Conservation (phyloP, 768 basidiomycete species). For the Trametes sanguinea region DNA sequence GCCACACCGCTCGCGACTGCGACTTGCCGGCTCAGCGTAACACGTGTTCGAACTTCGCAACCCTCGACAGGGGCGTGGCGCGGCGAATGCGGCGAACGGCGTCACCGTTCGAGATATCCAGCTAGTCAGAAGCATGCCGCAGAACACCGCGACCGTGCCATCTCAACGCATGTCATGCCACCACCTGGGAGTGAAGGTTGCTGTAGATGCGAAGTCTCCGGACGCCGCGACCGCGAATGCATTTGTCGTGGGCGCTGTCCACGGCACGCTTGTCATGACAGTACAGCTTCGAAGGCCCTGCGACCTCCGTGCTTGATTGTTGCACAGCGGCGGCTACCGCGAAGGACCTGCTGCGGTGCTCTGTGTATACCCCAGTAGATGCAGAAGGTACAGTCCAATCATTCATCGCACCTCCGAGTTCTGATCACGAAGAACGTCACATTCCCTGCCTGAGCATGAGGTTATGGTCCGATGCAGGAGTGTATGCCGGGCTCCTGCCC, state of each 20-base stretch:
- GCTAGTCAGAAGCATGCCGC: not conserved
- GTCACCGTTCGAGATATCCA: not conserved
- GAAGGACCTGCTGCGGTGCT: slow-evolving; percentile 1
- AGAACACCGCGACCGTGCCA: not conserved
- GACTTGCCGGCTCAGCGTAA: not conserved
- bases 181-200: not conserved
- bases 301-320: slow-evolving; percentile 3
- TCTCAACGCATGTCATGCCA: slow-evolving; percentile 9
- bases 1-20: not conserved
- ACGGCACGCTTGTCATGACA: not conserved
- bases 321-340: not conserved
- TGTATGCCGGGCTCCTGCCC: not conserved
- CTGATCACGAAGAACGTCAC: not conserved
- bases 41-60: slow-evolving; percentile 4
- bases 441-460: not conserved
- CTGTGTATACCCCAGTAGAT: not conserved
- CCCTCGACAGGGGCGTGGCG: not conserved
- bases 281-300: not conserved
- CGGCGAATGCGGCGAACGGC: slow-evolving; percentile 8
- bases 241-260: not conserved
- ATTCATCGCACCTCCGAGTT: not conserved
- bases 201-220: not conserved
- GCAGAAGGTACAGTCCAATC: not conserved
- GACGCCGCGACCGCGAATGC: not conserved
- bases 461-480: not conserved